Evolutionary conservation across 164 flowering plant species (phyloP).

Genomic region (Piper betle): DNA sequence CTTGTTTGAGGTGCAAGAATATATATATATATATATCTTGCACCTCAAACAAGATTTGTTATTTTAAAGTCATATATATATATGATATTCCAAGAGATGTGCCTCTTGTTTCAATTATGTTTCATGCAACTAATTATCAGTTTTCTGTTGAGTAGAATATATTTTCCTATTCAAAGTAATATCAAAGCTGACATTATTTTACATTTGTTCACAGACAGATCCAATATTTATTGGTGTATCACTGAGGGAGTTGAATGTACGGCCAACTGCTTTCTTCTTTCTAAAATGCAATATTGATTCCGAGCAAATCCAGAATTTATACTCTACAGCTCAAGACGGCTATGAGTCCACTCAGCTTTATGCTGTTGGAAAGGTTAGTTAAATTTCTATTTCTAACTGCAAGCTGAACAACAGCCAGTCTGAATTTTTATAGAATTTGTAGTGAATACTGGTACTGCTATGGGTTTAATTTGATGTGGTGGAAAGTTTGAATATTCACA

Average conservation of each 20-base stretch:
- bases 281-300: constrained; percentile 65
- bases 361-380: constrained; percentile 51
- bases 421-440: background rate
- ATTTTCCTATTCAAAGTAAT: background rate
- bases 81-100: no score
- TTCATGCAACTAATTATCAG: no score
- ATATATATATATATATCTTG: no score
- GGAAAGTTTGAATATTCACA: background rate
- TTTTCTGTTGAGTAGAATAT: no score
- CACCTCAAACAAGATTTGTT: no score
- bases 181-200: background rate
- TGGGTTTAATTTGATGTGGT: background rate
- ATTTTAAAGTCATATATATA: no score
- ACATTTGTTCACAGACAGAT: constrained; percentile 31
- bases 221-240: constrained; percentile 80
- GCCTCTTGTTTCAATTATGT: no score
- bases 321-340: constrained; percentile 74
- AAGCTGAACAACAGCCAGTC: background rate
- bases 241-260: constrained; percentile 65
- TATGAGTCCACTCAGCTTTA: constrained; percentile 79
- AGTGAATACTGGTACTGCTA: background rate
- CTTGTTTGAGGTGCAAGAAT: no score
- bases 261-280: constrained; percentile 91
- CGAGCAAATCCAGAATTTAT: constrained; percentile 49
- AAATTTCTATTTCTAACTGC: background rate